Base-by-base conservation (phyloP, 2,329 filamentous ascomycete species). In the Volutella citrinella region DNA sequence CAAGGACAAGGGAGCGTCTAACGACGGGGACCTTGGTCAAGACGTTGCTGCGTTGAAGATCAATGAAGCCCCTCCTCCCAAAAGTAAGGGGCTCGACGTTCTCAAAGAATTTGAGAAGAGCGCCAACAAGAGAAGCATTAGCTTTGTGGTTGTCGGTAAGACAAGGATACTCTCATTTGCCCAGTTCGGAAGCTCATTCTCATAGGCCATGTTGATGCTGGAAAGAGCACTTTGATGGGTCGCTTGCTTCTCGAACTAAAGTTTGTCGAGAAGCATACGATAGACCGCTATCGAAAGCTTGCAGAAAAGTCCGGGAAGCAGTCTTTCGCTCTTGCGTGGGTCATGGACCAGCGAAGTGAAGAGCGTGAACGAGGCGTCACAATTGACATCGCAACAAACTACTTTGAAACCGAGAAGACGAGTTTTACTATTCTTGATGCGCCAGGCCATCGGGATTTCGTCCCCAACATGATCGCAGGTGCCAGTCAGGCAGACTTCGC, bases 401-500 rank as follows among this genome's bases (percentile, higher is more conserved):
- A 89, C 45, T 98, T 98, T 55, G 87, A 94, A 56, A 98, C 94
- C 0, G 81, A 87, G 2, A 84, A 76, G 32, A 93, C 88, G 0
- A 77, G 76, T 10, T 97, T 97, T 55, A 97, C 93, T 2, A 95
- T 98, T 27, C 73, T 98, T 5, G 93, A 98, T 58, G 91, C 93
- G 0, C 93, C 93, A 0, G 93, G 93, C 0, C 93, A 98, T 61
- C 78, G 82, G 41, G 93, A 98, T 58, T 98, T 97, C 56, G 89
- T 98, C 14, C 93, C 93, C 1, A 98, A 96, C 60, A 98, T 98
- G 93, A 96, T 98, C 58, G 91, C 91, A 3, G 93, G 93, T 11
- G 89, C 91, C 5, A 93, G 87, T 39, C 91, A 96, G 63, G 94
- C 93, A 9, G 93, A 98, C 59, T 93, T 97, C 61, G 93, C 90